Conservation (phyloP, 305 asterid genomes). For the Fraxinus paxiana region DNA sequence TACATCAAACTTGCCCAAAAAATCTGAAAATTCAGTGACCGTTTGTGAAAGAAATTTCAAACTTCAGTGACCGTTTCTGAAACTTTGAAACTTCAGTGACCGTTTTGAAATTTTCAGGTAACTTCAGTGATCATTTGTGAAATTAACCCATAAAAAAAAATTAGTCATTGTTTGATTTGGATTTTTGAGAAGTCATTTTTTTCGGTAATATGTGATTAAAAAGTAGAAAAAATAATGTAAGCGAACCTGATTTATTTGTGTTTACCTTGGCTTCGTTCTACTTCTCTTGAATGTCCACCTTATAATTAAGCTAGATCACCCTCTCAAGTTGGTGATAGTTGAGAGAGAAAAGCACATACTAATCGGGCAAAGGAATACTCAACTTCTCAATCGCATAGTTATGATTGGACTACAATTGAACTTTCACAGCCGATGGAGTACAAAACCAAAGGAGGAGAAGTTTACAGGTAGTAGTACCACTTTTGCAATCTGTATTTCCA, state of each 20-base stretch:
- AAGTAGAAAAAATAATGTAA: too few species aligned
- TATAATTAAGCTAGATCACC: constrained; percentile 64
- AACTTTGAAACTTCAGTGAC: too few species aligned
- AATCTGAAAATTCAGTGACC: too few species aligned
- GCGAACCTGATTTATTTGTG: constrained; percentile 68
- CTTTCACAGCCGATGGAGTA: constrained; percentile 67
- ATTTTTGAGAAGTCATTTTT: too few species aligned
- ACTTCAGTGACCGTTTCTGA: too few species aligned
- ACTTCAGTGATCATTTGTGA: too few species aligned
- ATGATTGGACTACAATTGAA: constrained; percentile 73
- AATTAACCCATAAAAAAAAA: too few species aligned
- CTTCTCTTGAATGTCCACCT: constrained; percentile 44
- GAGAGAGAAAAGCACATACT: constrained; percentile 51
- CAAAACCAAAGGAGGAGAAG: constrained; percentile 57
- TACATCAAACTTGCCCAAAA: too few species aligned
- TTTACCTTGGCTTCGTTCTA: constrained; percentile 66
- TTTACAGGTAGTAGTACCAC: constrained; percentile 1
- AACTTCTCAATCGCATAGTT: constrained; percentile 56
- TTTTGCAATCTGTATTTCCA: background rate
- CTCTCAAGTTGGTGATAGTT: constrained; percentile 76
- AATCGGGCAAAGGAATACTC: constrained; percentile 38
- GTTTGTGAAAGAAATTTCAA: too few species aligned
- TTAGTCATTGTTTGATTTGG: too few species aligned
- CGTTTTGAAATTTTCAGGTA: too few species aligned
- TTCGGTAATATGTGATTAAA: background rate